phyloP scores from a whole-genome alignment of 2,329 filamentous ascomycete species.

The Acarospora socialis region DNA sequence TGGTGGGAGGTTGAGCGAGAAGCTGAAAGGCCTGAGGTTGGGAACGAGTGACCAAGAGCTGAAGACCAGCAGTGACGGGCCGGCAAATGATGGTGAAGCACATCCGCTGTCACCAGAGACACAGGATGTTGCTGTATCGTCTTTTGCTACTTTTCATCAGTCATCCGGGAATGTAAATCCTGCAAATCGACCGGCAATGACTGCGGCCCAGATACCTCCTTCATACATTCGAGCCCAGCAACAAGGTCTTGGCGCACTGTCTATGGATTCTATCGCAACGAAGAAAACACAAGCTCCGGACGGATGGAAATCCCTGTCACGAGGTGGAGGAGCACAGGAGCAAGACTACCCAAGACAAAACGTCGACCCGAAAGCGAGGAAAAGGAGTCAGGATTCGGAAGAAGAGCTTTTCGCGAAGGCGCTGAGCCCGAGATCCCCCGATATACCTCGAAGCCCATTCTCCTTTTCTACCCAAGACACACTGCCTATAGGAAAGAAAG shows the following conservation, averaged over 20 bases:
- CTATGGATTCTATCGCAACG: slow-evolving; percentile 21
- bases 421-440: slow-evolving; percentile 72
- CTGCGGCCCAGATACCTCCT: slow-evolving; percentile 27
- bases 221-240: slow-evolving; percentile 25
- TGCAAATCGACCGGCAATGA: slow-evolving; percentile 15
- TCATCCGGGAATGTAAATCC: slow-evolving; percentile 6
- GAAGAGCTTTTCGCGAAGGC: slow-evolving; percentile 81
- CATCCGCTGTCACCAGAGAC: slow-evolving; percentile 47
- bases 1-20: slow-evolving; percentile 60
- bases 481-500: slow-evolving; percentile 15
- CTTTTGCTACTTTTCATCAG: slow-evolving; percentile 43
- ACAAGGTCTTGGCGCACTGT: slow-evolving; percentile 18
- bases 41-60: slow-evolving; percentile 58
- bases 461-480: slow-evolving; percentile 37
- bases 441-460: slow-evolving; percentile 75
- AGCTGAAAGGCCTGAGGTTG: slow-evolving; percentile 63
- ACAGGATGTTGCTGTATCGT: slow-evolving; percentile 49
- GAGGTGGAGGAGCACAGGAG: slow-evolving; percentile 23
- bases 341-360: slow-evolving; percentile 8
- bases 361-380: too few species aligned
- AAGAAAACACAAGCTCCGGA: slow-evolving; percentile 21
- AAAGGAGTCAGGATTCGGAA: too few species aligned
- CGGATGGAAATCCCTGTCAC: too few species aligned
- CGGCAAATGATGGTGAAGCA: slow-evolving; percentile 17
- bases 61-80: slow-evolving; percentile 18